phyloP scores from a whole-genome alignment of 1,284 basidiomycete species.

The Tilletia setariae region DNA sequence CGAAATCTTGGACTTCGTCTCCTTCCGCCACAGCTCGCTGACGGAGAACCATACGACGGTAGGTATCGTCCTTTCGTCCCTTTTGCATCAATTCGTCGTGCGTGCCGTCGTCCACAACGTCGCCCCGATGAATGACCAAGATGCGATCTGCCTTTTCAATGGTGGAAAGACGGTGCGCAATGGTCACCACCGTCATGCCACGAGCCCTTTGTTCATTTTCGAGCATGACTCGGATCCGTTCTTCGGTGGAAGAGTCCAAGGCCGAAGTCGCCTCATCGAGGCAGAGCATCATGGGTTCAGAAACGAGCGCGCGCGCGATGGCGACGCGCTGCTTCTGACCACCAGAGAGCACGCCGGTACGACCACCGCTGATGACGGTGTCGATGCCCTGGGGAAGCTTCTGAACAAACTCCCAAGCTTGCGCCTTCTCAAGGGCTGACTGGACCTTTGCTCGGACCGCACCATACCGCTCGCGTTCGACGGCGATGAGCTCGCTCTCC shows the following conservation, averaged over 20 bases:
- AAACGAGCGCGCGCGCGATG: constrained; percentile 49
- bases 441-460: constrained; percentile 49
- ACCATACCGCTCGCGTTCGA: constrained; percentile 25
- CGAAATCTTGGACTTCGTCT: constrained; percentile 10
- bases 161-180: constrained; percentile 52
- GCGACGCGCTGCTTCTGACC: constrained; percentile 51
- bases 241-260: constrained; percentile 48
- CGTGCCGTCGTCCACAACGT: constrained; percentile 44
- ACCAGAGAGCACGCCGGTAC: constrained; percentile 51
- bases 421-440: constrained; percentile 51
- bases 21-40: constrained; percentile 28
- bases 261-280: constrained; percentile 52
- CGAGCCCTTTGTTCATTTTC: constrained; percentile 43
- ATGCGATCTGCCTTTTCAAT: constrained; percentile 50
- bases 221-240: constrained; percentile 43
- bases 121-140: constrained; percentile 42
- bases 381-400: constrained; percentile 55
- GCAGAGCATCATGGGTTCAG: constrained; percentile 43
- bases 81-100: constrained; percentile 39
- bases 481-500: constrained; percentile 14
- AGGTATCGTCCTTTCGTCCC: constrained; percentile 25
- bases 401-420: constrained; percentile 56
- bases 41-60: constrained; percentile 47
- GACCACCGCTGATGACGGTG: constrained; percentile 54
- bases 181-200: constrained; percentile 47